Evolutionary conservation across 2,329 filamentous ascomycete genomes (phyloP).

Genomic region (Cercospora sojina): DNA sequence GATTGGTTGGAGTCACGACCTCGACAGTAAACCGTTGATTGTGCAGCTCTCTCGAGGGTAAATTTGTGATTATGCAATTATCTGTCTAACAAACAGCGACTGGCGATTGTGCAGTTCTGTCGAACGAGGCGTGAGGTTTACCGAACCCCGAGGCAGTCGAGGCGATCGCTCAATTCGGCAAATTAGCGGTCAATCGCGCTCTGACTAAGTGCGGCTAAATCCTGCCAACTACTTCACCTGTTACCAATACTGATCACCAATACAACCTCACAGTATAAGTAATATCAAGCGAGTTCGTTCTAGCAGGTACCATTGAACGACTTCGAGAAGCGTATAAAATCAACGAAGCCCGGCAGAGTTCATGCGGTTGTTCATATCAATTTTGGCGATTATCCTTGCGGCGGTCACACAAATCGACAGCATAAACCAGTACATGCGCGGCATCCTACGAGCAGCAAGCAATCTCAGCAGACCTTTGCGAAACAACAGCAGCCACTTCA

Average conservation of each 20-base stretch:
- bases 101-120: neutral
- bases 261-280: neutral
- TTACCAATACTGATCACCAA: conserved; percentile 6
- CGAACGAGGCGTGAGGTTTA: neutral
- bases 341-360: neutral
- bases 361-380: conserved; percentile 37
- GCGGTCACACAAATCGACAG: conserved; percentile 31
- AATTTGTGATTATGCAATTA: neutral
- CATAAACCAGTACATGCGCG: conserved; percentile 41
- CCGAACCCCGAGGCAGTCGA: neutral
- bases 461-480: conserved; percentile 32
- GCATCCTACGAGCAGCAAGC: conserved; percentile 36
- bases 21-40: neutral
- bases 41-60: neutral
- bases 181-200: neutral
- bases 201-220: neutral
- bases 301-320: conserved; percentile 9
- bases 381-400: conserved; percentile 41
- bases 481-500: conserved; percentile 35
- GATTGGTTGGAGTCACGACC: neutral
- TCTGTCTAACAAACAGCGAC: neutral
- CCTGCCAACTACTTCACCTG: neutral
- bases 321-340: conserved; percentile 12
- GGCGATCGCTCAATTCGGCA: neutral
- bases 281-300: conserved; percentile 12